These are phyloP conservation scores for Ascochyta rabiei DNA, from an alignment of 2,329 filamentous ascomycete genomes.

Conservation along the genomic window DNA sequence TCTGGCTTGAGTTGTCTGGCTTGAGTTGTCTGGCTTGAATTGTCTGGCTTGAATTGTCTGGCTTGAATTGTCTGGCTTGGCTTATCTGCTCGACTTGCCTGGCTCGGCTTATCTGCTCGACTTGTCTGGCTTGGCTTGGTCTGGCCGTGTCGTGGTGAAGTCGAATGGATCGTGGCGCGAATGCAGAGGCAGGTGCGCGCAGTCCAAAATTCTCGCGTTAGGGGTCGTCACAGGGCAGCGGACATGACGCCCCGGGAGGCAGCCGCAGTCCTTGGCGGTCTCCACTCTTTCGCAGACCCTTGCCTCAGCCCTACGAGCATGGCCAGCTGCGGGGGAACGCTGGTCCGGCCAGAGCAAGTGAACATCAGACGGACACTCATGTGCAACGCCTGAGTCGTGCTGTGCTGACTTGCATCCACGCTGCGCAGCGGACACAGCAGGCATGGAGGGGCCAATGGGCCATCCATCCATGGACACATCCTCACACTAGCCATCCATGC, in stretches of 20 bases:
- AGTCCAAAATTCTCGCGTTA: too few species aligned
- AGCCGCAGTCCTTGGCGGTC: constrained; percentile 20
- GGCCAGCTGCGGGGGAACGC: background rate
- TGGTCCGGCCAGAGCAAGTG: background rate
- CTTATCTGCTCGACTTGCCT: too few species aligned
- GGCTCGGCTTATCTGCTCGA: too few species aligned
- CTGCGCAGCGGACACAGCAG: background rate
- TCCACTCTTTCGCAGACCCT: constrained; percentile 16
- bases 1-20: too few species aligned
- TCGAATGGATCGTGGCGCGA: background rate
- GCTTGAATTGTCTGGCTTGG: too few species aligned
- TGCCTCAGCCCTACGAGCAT: constrained; percentile 23
- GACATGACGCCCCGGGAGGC: constrained; percentile 18
- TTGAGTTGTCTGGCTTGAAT: too few species aligned
- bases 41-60: too few species aligned
- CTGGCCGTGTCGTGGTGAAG: background rate
- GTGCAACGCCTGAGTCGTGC: background rate
- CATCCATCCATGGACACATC: background rate
- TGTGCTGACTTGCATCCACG: constrained; percentile 1
- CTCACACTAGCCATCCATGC: background rate
- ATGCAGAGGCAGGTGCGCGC: too few species aligned
- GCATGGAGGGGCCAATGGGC: background rate
- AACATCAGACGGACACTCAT: background rate
- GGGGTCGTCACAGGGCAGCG: constrained; percentile 2
- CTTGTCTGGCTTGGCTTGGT: too few species aligned